phyloP scores from a whole-genome alignment of 495 filamentous ascomycete genomes.

The Neurospora sp. region DNA sequence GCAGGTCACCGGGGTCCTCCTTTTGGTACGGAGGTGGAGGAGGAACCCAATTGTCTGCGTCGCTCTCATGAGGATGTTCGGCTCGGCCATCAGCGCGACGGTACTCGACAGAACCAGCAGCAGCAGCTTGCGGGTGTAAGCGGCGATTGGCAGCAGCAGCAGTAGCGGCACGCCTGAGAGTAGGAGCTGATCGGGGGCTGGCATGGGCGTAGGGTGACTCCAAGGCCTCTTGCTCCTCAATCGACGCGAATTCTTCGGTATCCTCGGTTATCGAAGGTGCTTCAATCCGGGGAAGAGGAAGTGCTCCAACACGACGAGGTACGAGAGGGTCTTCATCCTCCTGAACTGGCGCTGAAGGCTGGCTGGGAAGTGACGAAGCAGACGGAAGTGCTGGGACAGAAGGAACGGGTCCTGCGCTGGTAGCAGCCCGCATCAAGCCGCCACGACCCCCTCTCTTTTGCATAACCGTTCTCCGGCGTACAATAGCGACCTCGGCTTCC shows the following conservation, averaged over 20 bases:
- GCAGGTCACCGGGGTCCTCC: conserved; percentile 49
- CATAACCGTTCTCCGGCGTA: conserved; percentile 62
- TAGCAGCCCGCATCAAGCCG: conserved; percentile 26
- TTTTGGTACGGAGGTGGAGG: conserved; percentile 82
- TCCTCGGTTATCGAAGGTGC: conserved; percentile 15
- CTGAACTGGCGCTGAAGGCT: conserved; percentile 11
- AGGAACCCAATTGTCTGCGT: conserved; percentile 88
- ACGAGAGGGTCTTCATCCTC: conserved; percentile 34
- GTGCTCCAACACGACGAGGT: conserved; percentile 27
- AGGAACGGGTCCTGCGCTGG: conserved; percentile 14
- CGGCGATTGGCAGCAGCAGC: conserved; percentile 61
- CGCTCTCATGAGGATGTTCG: conserved; percentile 74
- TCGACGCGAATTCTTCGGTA: conserved; percentile 22
- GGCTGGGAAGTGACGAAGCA: conserved; percentile 9
- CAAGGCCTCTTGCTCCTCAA: conserved; percentile 48
- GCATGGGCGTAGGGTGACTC: conserved; percentile 69
- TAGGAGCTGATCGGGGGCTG: conserved; percentile 65
- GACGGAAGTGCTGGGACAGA: conserved; percentile 5
- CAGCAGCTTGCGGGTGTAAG: conserved; percentile 40
- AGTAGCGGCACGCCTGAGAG: conserved; percentile 68
- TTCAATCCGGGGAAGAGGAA: conserved; percentile 6
- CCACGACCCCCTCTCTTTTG: conserved; percentile 38
- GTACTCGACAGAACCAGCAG: conserved; percentile 34
- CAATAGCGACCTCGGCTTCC: conserved; percentile 73
- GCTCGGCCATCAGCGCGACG: conserved; percentile 53